Conservation (phyloP, 352 stramenopile species). For the Pythium dissimile region DNA sequence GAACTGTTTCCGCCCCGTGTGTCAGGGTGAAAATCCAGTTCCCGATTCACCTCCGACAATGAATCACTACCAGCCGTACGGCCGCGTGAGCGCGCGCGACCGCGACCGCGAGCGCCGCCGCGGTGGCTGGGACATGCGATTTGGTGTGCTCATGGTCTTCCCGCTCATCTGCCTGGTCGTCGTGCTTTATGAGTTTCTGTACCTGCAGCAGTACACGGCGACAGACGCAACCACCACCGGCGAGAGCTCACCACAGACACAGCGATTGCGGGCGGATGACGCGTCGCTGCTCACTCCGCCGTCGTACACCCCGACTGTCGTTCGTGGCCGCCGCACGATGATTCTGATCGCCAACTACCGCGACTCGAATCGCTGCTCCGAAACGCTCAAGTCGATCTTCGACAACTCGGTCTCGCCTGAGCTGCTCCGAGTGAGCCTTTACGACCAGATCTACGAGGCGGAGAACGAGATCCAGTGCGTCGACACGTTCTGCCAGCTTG, state of each 20-base stretch:
- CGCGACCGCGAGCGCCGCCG: constrained; percentile 29
- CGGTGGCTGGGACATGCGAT: constrained; percentile 44
- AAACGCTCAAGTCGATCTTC: constrained; percentile 80
- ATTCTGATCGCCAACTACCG: constrained; percentile 80
- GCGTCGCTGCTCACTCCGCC: constrained; percentile 18
- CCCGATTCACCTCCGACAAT: no score
- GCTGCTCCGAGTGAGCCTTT: constrained; percentile 57
- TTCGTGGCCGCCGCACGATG: constrained; percentile 71
- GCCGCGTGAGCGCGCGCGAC: constrained; percentile 53
- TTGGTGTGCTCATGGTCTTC: constrained; percentile 64
- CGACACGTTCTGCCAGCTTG: constrained; percentile 61
- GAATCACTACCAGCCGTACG: constrained; percentile 41
- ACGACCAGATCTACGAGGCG: constrained; percentile 67
- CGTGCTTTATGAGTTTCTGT: constrained; percentile 79
- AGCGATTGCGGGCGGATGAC: constrained; percentile 4
- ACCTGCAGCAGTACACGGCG: constrained; percentile 64
- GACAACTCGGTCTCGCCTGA: constrained; percentile 59
- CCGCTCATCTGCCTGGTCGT: constrained; percentile 64
- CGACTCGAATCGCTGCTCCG: constrained; percentile 70
- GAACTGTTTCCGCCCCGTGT: no score
- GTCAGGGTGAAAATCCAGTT: no score
- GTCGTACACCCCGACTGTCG: constrained; percentile 26
- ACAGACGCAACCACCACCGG: constrained; percentile 17
- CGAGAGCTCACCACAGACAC: not conserved
- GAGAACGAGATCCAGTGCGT: constrained; percentile 66